phyloP scores from a whole-genome alignment of 371 early-diverging fungal species.

The Lichtheimia corymbifera region DNA sequence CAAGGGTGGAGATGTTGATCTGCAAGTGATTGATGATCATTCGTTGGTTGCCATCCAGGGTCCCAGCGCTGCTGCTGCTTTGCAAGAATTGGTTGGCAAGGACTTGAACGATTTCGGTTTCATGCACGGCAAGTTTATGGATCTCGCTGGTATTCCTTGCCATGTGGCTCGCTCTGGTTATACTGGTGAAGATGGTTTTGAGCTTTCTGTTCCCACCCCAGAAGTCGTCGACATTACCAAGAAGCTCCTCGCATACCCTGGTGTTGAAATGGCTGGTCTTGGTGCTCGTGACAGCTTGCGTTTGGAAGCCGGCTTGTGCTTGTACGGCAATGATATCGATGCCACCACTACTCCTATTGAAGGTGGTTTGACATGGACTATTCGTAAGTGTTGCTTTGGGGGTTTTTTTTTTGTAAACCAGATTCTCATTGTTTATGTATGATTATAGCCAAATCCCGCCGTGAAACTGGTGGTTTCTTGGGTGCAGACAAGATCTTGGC shows the following conservation, averaged over 20 bases:
- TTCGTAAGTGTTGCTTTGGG: slow-evolving; percentile 56
- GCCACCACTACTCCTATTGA: slow-evolving; percentile 92
- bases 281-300: slow-evolving; percentile 95
- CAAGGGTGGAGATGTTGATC: slow-evolving; percentile 86
- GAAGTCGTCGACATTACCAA: slow-evolving; percentile 72
- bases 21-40: slow-evolving; percentile 81
- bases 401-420: not conserved
- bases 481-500: slow-evolving; percentile 87
- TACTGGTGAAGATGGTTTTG: slow-evolving; percentile 99
- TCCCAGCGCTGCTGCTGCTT: slow-evolving; percentile 69
- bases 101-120: slow-evolving; percentile 76
- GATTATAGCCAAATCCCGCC: slow-evolving; percentile 78
- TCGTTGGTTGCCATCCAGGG: slow-evolving; percentile 94
- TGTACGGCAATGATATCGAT: slow-evolving; percentile 96
- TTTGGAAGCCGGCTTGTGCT: slow-evolving; percentile 95
- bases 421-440: not conserved
- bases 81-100: slow-evolving; percentile 55
- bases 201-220: slow-evolving; percentile 85
- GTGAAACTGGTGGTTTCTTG: slow-evolving; percentile 90
- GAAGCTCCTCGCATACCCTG: slow-evolving; percentile 70
- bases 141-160: slow-evolving; percentile 77
- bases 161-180: slow-evolving; percentile 96
- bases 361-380: slow-evolving; percentile 94
- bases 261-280: slow-evolving; percentile 91
- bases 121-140: slow-evolving; percentile 82